Conservation (phyloP, 164 flowering plant genomes). For the Nymphaea thermarum region DNA sequence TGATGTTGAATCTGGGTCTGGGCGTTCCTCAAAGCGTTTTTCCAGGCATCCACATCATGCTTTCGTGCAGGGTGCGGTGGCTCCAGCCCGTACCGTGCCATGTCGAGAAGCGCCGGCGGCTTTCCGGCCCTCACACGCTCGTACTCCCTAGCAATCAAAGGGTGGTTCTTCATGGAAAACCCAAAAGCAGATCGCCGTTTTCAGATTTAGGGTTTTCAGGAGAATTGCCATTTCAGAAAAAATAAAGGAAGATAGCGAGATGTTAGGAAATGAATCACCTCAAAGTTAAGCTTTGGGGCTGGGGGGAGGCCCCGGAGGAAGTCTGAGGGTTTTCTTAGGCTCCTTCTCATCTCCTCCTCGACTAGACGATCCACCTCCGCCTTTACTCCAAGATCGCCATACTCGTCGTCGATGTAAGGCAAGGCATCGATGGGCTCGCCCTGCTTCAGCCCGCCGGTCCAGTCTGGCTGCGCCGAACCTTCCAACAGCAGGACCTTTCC, state of each 20-base stretch:
- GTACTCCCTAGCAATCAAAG: constrained; percentile 91
- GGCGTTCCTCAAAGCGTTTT: constrained; percentile 61
- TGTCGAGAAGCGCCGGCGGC: constrained; percentile 68
- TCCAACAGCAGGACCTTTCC: not conserved
- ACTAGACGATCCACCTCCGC: constrained; percentile 69
- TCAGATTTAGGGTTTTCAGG: too few species aligned
- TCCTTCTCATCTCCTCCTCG: constrained; percentile 87
- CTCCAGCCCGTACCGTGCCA: constrained; percentile 62
- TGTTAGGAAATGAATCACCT: constrained; percentile 25
- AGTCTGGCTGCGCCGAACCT: not conserved
- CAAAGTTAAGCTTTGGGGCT: constrained; percentile 37
- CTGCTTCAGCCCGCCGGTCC: not conserved
- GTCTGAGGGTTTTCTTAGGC: constrained; percentile 77
- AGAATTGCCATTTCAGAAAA: too few species aligned
- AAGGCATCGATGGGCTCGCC: constrained; percentile 21
- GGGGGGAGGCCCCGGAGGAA: constrained; percentile 82
- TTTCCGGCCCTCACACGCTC: constrained; percentile 87
- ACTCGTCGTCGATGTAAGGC: constrained; percentile 94
- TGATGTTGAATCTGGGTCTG: constrained; percentile 82
- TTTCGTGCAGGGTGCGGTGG: constrained; percentile 47
- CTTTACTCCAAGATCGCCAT: constrained; percentile 56
- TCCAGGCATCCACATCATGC: constrained; percentile 82
- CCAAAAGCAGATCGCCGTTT: not conserved
- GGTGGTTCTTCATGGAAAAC: constrained; percentile 43
- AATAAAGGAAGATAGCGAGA: not conserved